These are phyloP conservation scores for Rubia peregrina DNA, from an alignment of 305 asterid genomes.

Conservation along the genomic window DNA sequence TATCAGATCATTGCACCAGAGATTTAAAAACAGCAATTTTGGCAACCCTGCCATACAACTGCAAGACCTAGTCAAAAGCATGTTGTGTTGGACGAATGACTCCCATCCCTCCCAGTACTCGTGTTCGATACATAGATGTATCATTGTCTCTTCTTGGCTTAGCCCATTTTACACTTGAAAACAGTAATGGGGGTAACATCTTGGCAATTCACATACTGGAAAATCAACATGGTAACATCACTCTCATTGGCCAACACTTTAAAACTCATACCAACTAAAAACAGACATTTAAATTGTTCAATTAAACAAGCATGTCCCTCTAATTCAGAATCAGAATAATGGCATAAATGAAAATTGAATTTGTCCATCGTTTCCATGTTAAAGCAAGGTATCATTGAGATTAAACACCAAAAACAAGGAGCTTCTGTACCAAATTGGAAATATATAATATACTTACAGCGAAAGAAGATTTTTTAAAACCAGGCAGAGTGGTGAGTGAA, in stretches of 20 bases:
- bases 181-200: background rate
- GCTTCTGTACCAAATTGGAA: background rate
- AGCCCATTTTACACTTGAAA: background rate
- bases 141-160: background rate
- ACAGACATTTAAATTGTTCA: background rate
- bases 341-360: background rate
- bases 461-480: slow-evolving; percentile 11
- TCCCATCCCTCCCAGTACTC: background rate
- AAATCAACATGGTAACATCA: background rate
- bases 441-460: slow-evolving; percentile 9
- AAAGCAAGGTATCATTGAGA: background rate
- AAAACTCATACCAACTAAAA: background rate
- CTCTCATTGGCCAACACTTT: background rate
- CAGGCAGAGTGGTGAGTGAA: slow-evolving; percentile 12
- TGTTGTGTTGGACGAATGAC: background rate
- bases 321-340: slow-evolving; percentile 3
- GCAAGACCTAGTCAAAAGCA: background rate
- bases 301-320: background rate
- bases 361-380: background rate
- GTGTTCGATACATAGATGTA: background rate
- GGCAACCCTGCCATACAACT: background rate
- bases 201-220: background rate
- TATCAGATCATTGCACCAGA: background rate
- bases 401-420: background rate
- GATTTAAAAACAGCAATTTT: no score